phyloP scores from a whole-genome alignment of 1,139 yeast genomes.

The Trichomonascaceae sp. region DNA sequence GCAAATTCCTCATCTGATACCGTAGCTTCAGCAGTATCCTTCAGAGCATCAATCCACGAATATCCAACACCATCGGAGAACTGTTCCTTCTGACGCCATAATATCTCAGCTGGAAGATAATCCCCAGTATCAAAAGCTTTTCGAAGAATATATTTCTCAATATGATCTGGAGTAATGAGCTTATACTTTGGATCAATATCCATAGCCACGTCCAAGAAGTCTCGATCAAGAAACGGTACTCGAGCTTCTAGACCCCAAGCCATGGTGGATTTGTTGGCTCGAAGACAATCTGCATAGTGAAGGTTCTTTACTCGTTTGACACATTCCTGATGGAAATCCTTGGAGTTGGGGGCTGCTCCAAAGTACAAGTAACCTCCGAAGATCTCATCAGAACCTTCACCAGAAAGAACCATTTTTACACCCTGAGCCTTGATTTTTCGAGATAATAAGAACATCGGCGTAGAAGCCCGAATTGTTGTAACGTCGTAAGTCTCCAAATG shows the following conservation, averaged over 20 bases:
- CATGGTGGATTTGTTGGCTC: slow-evolving; percentile 99
- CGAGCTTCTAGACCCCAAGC: slow-evolving; percentile 99
- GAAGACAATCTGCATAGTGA: slow-evolving; percentile 92
- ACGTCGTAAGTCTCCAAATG: slow-evolving; percentile 98
- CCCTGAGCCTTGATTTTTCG: slow-evolving; percentile 99
- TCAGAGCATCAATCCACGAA: slow-evolving; percentile 97
- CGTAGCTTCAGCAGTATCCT: slow-evolving; percentile 85
- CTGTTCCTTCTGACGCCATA: slow-evolving; percentile 99
- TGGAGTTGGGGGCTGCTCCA: slow-evolving; percentile 90
- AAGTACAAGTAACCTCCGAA: slow-evolving; percentile 98
- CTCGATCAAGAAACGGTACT: slow-evolving; percentile 95
- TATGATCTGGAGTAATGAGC: slow-evolving; percentile 52
- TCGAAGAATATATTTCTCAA: slow-evolving; percentile 92
- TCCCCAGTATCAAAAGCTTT: slow-evolving; percentile 93
- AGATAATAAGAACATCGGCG: slow-evolving; percentile 95
- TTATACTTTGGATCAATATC: slow-evolving; percentile 91
- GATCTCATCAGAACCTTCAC: slow-evolving; percentile 98
- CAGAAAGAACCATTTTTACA: slow-evolving; percentile 97
- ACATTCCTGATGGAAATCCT: slow-evolving; percentile 91
- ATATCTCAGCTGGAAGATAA: slow-evolving; percentile 89
- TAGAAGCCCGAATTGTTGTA: slow-evolving; percentile 97
- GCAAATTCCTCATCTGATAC: slow-evolving; percentile 87
- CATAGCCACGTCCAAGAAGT: slow-evolving; percentile 88
- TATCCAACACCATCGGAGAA: slow-evolving; percentile 99
- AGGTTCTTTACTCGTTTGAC: slow-evolving; percentile 94